Percentiles rank a stretch among this genome's conserved stretches.
Conservation (phyloP, 2,329 filamentous ascomycete genomes). For the Stenocarpella maydis region DNA sequence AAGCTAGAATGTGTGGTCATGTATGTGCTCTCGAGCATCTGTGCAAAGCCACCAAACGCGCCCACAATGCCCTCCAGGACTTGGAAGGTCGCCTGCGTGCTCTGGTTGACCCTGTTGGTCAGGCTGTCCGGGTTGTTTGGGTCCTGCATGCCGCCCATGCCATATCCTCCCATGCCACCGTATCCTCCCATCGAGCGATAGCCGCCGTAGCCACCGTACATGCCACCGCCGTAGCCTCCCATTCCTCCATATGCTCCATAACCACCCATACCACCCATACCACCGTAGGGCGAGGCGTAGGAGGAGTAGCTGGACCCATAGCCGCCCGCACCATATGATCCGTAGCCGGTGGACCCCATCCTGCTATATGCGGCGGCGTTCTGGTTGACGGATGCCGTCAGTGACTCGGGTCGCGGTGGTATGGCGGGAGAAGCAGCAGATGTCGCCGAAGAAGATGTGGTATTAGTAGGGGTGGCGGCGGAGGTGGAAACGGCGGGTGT, state of each 20-base stretch:
- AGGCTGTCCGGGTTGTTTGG: constrained; percentile 92
- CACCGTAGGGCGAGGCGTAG: constrained; percentile 53
- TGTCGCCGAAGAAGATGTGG: constrained; percentile 47
- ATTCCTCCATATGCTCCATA: constrained; percentile 49
- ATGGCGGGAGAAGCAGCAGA: constrained; percentile 69
- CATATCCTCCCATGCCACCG: constrained; percentile 54
- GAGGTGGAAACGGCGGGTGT: constrained; percentile 49
- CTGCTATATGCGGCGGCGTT: constrained; percentile 85
- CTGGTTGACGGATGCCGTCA: constrained; percentile 83
- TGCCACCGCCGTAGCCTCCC: constrained; percentile 52
- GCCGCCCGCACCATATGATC: constrained; percentile 51
- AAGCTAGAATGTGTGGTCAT: constrained; percentile 99
- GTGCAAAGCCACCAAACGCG: constrained; percentile 95
- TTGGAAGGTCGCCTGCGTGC: constrained; percentile 96
- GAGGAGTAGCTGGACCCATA: constrained; percentile 45
- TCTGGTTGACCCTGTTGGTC: constrained; percentile 94
- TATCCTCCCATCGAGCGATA: constrained; percentile 45
- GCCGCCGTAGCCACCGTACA: constrained; percentile 55
- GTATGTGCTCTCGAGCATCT: constrained; percentile 99
- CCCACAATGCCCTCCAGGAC: constrained; percentile 97
- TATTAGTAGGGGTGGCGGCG: constrained; percentile 46
- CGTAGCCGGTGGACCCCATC: constrained; percentile 46
- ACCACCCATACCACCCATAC: constrained; percentile 38
- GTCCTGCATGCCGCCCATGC: constrained; percentile 58
- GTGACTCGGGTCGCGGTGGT: constrained; percentile 80